phyloP scores from a whole-genome alignment of 176 grass and related monocot genomes.

The Thinopyrum elongatum region DNA sequence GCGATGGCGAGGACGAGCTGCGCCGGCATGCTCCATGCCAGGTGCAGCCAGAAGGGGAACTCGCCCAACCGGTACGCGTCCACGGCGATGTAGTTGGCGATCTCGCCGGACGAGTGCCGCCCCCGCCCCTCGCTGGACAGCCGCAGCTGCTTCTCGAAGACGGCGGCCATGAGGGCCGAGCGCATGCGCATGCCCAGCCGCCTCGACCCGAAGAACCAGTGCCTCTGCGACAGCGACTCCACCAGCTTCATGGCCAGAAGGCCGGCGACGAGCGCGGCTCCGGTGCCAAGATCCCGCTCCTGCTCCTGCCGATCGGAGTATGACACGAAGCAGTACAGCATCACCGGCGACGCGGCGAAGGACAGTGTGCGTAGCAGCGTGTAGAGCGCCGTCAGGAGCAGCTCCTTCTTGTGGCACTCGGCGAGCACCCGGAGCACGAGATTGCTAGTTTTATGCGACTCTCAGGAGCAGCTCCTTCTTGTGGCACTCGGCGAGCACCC shows the following conservation, averaged over 20 bases:
- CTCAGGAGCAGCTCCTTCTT: conserved; percentile 58
- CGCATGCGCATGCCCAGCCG: conserved; percentile 91
- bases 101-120: conserved; percentile 69
- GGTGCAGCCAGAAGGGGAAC: conserved; percentile 86
- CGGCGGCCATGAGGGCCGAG: conserved; percentile 73
- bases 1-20: conserved; percentile 67
- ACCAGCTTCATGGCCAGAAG: conserved; percentile 60
- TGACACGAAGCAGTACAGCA: conserved; percentile 56
- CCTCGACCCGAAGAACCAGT: conserved; percentile 82
- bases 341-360: conserved; percentile 48
- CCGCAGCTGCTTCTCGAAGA: conserved; percentile 74
- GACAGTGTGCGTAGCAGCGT: conserved; percentile 66
- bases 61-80: conserved; percentile 81
- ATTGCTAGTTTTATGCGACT: conserved; percentile 26
- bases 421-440: conserved; percentile 60
- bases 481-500: conserved; percentile 54
- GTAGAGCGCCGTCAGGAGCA: conserved; percentile 63
- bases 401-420: conserved; percentile 53
- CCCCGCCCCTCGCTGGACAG: conserved; percentile 52
- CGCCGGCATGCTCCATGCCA: conserved; percentile 68
- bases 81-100: conserved; percentile 76
- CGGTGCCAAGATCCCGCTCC: conserved; percentile 21
- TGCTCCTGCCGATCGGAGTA: conserved; percentile 42
- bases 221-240: conserved; percentile 77
- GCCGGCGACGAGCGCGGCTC: conserved; percentile 27